A percentile compares a stretch with the other conserved stretches of the same genome.
These are phyloP conservation scores for Exophiala oligosperma DNA, from an alignment of 2,329 filamentous ascomycete species.

Conservation along the genomic window DNA sequence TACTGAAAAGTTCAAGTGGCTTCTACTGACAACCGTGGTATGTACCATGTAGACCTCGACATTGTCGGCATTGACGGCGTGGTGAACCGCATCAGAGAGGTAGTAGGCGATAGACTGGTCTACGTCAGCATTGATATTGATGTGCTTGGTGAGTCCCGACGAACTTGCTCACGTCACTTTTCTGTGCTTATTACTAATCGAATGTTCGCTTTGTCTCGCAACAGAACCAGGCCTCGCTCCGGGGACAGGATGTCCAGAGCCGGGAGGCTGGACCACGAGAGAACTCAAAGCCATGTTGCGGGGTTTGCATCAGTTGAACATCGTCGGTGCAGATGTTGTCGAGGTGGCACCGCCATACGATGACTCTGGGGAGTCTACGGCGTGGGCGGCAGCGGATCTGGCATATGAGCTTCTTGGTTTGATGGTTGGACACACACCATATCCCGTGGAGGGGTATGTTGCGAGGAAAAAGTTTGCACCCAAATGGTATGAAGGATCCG, in stretches of 20 bases:
- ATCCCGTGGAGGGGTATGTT: neutral
- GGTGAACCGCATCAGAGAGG: conserved; percentile 66
- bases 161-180: conserved; percentile 2
- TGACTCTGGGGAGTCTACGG: conserved; percentile 74
- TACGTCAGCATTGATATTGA: conserved; percentile 37
- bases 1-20: too few species aligned
- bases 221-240: conserved; percentile 33
- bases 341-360: conserved; percentile 47
- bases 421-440: neutral
- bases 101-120: conserved; percentile 63
- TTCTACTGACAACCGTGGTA: too few species aligned
- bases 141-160: conserved; percentile 55
- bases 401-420: neutral
- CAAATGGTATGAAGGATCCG: neutral
- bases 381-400: conserved; percentile 65
- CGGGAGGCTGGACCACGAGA: conserved; percentile 27
- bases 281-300: conserved; percentile 23
- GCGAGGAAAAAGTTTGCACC: neutral
- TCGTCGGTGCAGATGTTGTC: conserved; percentile 29
- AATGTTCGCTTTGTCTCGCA: neutral
- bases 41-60: conserved; percentile 64
- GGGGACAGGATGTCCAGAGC: conserved; percentile 30
- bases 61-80: conserved; percentile 72
- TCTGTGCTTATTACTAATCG: neutral
- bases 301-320: conserved; percentile 22